phyloP scores from a whole-genome alignment of 2,329 filamentous ascomycete genomes.

The Trichoderma arundinaceum region DNA sequence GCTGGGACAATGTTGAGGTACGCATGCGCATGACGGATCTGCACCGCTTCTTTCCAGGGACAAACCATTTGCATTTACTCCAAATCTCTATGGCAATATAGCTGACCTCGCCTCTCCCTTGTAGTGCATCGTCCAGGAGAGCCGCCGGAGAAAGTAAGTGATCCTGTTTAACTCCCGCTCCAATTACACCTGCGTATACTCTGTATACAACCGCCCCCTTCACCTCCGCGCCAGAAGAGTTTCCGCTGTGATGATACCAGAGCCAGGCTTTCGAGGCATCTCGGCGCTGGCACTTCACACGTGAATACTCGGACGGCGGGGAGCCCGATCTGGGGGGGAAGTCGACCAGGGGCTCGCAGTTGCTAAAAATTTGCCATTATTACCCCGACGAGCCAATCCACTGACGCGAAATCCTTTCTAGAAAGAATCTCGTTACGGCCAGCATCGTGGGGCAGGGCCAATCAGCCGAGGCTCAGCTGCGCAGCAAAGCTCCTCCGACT shows the following conservation, averaged over 20 bases:
- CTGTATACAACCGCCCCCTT: background rate
- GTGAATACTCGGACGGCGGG: slow-evolving; percentile 4
- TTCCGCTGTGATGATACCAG: background rate
- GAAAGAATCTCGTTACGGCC: slow-evolving; percentile 52
- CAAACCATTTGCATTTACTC: too few relatives aligned
- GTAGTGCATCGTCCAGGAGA: slow-evolving; percentile 74
- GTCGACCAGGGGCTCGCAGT: background rate
- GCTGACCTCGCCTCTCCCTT: slow-evolving; percentile 28
- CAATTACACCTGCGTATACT: background rate
- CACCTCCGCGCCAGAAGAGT: background rate
- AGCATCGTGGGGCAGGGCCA: slow-evolving; percentile 45
- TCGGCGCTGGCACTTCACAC: slow-evolving; percentile 10
- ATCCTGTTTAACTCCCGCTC: background rate
- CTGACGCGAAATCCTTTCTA: slow-evolving; percentile 36
- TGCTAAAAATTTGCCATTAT: background rate
- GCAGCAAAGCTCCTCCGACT: slow-evolving; percentile 48
- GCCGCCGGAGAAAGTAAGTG: slow-evolving; percentile 83
- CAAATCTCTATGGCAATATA: background rate
- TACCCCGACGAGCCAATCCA: slow-evolving; percentile 17
- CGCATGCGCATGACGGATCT: slow-evolving; percentile 27
- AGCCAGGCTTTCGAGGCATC: background rate
- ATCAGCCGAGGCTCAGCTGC: slow-evolving; percentile 54
- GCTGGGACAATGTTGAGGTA: slow-evolving; percentile 75
- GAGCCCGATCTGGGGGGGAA: slow-evolving; percentile 5
- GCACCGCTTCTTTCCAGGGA: too few relatives aligned